Evolutionary conservation across 331 rosid genomes (phyloP), one percentile per base, ranked within the genome.

Genomic region (Quercus tomentella): DNA sequence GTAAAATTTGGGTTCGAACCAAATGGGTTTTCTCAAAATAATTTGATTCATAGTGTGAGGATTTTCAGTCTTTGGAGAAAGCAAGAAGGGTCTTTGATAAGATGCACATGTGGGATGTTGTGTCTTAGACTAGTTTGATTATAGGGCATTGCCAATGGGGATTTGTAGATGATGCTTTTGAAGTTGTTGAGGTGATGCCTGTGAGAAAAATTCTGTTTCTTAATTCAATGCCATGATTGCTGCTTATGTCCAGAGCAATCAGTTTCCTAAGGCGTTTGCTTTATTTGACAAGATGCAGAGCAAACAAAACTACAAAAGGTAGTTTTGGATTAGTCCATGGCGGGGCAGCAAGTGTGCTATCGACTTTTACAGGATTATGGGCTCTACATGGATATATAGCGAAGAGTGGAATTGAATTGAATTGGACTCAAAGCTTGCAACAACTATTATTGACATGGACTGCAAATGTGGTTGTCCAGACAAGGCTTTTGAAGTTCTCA

Each of bases 191-290:
- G 22, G 81, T 80, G 74, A 88, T 87, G 92, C 93, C 89, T 35
- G 9, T 0, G 86, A 85, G 35, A 82, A 65, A 75, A 86, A 76
- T 28, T 78, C 86, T 51, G 89, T 80, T 60, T 82, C 92, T 65
- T 92, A 93, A 95, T 35, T 35, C 41, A 90, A 92, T 52, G 95
- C 91, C 55, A 85, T 90, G 90, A 87, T 89, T 79, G 86, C 95
- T 12, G 76, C 75, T 12, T 89, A 79, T 77, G 93, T 87, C 17
- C 86, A 77, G 68, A 86, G 76, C 75, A 79, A 87, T 68, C 86
- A 89, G 8, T 84, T 87, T 37, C 83, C 52, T 4, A 89, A 92
- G 75, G 93, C 93, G 0, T 89, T 90, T 80, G 83, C 30, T 57
- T 63, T 92, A 79, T 89, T 92, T 76, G 43, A 49, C 18, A 77